These are phyloP conservation scores for Lentinus polychrous DNA, from an alignment of 1,284 basidiomycete species.

Conservation along the genomic window DNA sequence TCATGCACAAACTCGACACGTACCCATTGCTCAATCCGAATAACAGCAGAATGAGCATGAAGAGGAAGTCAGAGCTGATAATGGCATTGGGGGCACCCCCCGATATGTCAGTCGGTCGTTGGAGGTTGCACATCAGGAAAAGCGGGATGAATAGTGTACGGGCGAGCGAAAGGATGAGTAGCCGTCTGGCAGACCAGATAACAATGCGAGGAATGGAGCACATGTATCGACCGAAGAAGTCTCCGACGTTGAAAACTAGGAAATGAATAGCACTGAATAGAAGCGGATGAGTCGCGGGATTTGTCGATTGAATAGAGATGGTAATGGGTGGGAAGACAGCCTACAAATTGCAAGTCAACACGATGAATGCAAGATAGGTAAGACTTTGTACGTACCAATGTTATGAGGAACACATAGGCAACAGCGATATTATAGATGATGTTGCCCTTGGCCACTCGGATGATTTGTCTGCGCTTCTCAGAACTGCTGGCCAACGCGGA, in stretches of 20 bases:
- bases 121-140: slow-evolving; percentile 80
- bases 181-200: slow-evolving; percentile 58
- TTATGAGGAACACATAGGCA: slow-evolving; percentile 71
- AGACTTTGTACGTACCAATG: slow-evolving; percentile 54
- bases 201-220: slow-evolving; percentile 62
- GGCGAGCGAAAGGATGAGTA: slow-evolving; percentile 56
- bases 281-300: slow-evolving; percentile 50
- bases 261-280: slow-evolving; percentile 70
- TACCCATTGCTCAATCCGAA: slow-evolving; percentile 82
- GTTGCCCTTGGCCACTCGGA: slow-evolving; percentile 60
- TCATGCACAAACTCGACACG: slow-evolving; percentile 61
- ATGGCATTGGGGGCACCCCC: slow-evolving; percentile 31
- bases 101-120: slow-evolving; percentile 31
- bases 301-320: slow-evolving; percentile 62
- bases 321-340: slow-evolving; percentile 84
- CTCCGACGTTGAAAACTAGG: slow-evolving; percentile 69
- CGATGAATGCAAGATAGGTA: background rate
- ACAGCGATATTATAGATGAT: slow-evolving; percentile 64
- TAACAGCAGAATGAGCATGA: slow-evolving; percentile 63
- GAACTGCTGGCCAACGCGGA: background rate
- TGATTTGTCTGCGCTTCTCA: slow-evolving; percentile 28
- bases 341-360: slow-evolving; percentile 31
- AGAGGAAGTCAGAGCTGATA: slow-evolving; percentile 69
- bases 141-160: slow-evolving; percentile 79
- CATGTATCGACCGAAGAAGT: slow-evolving; percentile 70